A percentile compares a stretch with the other conserved stretches of the same genome.
Evolutionary conservation across 1,139 yeast genomes (phyloP).

Genomic region (Blastobotrys buckinghamii): DNA sequence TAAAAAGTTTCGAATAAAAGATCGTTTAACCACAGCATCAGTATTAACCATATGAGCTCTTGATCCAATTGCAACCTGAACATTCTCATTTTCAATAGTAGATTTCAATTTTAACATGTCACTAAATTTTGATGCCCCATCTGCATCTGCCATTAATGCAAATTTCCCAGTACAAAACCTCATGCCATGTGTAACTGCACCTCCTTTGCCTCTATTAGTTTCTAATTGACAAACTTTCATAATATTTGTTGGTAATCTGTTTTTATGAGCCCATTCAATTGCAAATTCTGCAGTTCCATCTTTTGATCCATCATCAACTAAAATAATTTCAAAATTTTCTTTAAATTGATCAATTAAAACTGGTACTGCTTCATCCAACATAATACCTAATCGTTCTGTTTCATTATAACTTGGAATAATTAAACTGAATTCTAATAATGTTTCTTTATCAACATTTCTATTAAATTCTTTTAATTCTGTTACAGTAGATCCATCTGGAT

Average conservation of each 20-base stretch:
- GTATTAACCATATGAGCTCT: slow-evolving; percentile 96
- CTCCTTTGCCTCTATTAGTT: slow-evolving; percentile 91
- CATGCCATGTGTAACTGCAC: slow-evolving; percentile 95
- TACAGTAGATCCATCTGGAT: slow-evolving; percentile 20
- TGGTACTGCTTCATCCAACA: slow-evolving; percentile 73
- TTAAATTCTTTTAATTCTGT: slow-evolving; percentile 22
- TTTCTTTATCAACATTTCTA: slow-evolving; percentile 19
- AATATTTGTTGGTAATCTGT: slow-evolving; percentile 48
- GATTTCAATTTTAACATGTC: slow-evolving; percentile 56
- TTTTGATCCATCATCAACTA: slow-evolving; percentile 87
- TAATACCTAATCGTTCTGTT: slow-evolving; percentile 58
- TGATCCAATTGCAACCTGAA: slow-evolving; percentile 77
- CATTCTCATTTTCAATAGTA: slow-evolving; percentile 34
- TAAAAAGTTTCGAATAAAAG: slow-evolving; percentile 78
- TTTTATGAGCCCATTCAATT: slow-evolving; percentile 49
- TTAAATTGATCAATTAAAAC: slow-evolving; percentile 41
- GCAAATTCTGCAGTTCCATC: slow-evolving; percentile 80
- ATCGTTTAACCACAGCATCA: slow-evolving; percentile 91
- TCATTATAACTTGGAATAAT: slow-evolving; percentile 93
- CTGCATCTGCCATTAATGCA: slow-evolving; percentile 92
- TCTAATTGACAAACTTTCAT: slow-evolving; percentile 64
- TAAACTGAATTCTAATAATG: slow-evolving; percentile 45
- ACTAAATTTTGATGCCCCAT: slow-evolving; percentile 84
- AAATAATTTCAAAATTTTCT: slow-evolving; percentile 59
- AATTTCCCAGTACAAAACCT: slow-evolving; percentile 67